Evolutionary conservation across 805 yeast genomes (phyloP), one percentile per base, ranked within the genome.

Genomic region (Nakazawaea siamensis): DNA sequence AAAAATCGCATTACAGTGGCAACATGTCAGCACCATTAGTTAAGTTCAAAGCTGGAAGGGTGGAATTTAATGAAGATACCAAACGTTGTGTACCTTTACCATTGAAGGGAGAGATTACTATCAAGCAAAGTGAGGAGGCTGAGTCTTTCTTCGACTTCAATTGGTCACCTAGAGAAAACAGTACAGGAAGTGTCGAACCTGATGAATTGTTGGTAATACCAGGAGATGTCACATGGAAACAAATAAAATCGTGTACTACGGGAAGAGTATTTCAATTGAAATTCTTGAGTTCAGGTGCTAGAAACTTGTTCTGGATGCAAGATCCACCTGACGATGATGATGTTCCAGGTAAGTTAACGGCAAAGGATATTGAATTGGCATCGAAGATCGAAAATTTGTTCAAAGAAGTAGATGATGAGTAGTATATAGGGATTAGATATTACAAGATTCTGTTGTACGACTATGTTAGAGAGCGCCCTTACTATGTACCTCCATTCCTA

Each of bases 141-240:
- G 82, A 80, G 34, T 76, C 76, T 13, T 73, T 84, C 50, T 76
- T 67, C 48, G 75, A 78, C 33, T 79, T 84, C 46, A 63, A 59
- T 35, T 85, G 95, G 95, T 58, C 67, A 26, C 84, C 94, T 21
- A 72, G 81, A 38, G 73, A 69, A 20, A 63, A 56, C 29, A 54
- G 63, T 4, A 62, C 65, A 5, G 54, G 62, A 14, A 61, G 66
- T 17, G 45, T 62, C 8, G 74, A 68, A 38, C 64, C 63, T 29
- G 81, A 76, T 36, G 87, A 79, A 43, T 64, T 83, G 39, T 62
- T 84, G 44, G 71, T 85, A 28, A 76, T 85, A 45, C 92, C 94
- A 0, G 94, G 94, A 2, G 95, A 86, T 49, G 90, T 82, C 34
- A 73, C 79, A 28, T 83, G 87, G 76, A 70, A 71, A 42, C 82